These are phyloP conservation scores for Moesziomyces globuligerus DNA, from an alignment of 1,284 basidiomycete genomes.

Conservation along the genomic window DNA sequence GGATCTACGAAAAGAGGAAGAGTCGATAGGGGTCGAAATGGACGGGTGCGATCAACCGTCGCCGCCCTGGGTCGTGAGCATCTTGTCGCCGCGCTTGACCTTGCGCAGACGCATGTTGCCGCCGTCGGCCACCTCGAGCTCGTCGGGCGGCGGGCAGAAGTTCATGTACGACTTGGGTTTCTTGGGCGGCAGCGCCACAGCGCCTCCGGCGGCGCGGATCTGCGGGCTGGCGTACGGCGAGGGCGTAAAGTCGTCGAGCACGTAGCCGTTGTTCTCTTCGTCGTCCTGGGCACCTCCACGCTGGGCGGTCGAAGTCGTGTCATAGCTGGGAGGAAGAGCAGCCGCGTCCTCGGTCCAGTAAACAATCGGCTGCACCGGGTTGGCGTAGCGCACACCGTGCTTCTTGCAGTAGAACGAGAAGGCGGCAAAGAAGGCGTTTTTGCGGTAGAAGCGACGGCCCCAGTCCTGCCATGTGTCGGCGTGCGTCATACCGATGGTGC, in stretches of 20 bases:
- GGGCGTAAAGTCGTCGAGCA: conserved; percentile 48
- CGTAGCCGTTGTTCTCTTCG: conserved; percentile 43
- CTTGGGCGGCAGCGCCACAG: conserved; percentile 32
- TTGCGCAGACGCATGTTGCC: conserved; percentile 32
- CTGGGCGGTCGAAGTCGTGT: conserved; percentile 7
- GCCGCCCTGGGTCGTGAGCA: conserved; percentile 53
- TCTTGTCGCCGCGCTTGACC: conserved; percentile 36
- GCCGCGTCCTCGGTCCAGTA: conserved; percentile 59
- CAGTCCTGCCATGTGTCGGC: conserved; percentile 65
- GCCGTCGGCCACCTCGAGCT: conserved; percentile 42
- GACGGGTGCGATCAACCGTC: conserved; percentile 41
- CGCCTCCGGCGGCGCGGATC: conserved; percentile 35
- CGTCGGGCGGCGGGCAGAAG: conserved; percentile 59
- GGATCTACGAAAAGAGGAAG: too few relatives aligned
- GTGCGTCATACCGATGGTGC: conserved; percentile 65
- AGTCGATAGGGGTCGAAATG: background rate
- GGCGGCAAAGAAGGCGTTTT: conserved; percentile 62
- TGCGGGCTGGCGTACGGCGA: conserved; percentile 41
- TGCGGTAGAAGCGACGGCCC: conserved; percentile 59
- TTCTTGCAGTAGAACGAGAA: conserved; percentile 64
- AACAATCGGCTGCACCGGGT: conserved; percentile 55
- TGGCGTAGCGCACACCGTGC: conserved; percentile 60
- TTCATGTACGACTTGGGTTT: conserved; percentile 59
- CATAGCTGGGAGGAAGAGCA: conserved; percentile 50
- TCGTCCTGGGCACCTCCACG: conserved; percentile 14